Conservation (phyloP, 305 asterid genomes). For the Solanum chacoense region DNA sequence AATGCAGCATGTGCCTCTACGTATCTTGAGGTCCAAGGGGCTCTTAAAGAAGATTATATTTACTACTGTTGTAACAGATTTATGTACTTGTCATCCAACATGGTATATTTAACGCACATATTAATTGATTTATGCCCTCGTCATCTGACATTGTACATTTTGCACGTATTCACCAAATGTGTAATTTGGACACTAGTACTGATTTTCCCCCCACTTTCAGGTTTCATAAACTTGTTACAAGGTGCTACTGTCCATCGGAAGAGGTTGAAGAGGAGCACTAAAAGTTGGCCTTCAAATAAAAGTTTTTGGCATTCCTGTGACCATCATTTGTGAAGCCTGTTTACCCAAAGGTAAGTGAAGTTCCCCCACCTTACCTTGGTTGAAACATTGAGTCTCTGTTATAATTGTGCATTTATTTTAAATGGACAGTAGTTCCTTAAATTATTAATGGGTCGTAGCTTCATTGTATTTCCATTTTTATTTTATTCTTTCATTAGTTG, state of each 20-base stretch:
- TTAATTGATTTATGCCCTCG: neutral
- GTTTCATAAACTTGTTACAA: slow-evolving; percentile 57
- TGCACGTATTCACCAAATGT: neutral
- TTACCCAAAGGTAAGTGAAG: slow-evolving; percentile 52
- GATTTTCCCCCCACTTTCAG: neutral
- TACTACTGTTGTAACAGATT: slow-evolving; percentile 77
- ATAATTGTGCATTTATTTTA: neutral
- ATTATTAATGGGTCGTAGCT: neutral
- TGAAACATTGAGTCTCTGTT: neutral
- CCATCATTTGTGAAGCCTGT: slow-evolving; percentile 87
- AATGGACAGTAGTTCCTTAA: neutral
- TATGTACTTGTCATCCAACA: slow-evolving; percentile 88
- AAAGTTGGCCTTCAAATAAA: slow-evolving; percentile 85
- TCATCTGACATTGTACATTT: neutral
- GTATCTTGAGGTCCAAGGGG: slow-evolving; percentile 79
- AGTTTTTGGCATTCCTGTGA: slow-evolving; percentile 78
- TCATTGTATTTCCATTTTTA: neutral
- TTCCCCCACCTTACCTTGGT: neutral
- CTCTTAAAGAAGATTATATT: slow-evolving; percentile 84
- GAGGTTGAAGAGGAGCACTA: slow-evolving; percentile 72
- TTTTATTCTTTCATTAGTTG: too few species aligned
- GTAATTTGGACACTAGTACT: neutral
- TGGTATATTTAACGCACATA: slow-evolving; percentile 31
- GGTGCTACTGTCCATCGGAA: slow-evolving; percentile 85
- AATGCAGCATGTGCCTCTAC: slow-evolving; percentile 94